Percentiles rank a stretch among this genome's conserved stretches.
These are phyloP conservation scores for Leccinum variicolor DNA, from an alignment of 768 basidiomycete genomes.

Conservation along the genomic window DNA sequence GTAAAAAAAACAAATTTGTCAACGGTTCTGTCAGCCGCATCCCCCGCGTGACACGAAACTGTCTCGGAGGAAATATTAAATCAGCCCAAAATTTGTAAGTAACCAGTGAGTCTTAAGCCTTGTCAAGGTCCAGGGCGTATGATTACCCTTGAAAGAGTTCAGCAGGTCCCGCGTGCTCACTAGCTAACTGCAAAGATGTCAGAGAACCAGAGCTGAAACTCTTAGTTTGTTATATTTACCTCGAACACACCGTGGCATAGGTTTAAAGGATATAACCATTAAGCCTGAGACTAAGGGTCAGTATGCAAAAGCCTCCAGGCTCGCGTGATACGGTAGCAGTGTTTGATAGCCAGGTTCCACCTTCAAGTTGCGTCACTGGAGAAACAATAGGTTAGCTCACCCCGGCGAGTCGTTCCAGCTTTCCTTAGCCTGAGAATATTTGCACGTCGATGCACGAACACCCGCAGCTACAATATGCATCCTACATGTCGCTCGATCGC, in stretches of 20 bases:
- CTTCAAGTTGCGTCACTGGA: too few species aligned
- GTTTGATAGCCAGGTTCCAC: too few species aligned
- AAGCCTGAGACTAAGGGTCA: too few species aligned
- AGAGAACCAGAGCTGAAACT: neutral
- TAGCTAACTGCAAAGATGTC: slow-evolving; percentile 3
- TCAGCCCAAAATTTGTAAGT: neutral
- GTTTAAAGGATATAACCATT: neutral
- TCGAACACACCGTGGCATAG: neutral
- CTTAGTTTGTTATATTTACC: neutral
- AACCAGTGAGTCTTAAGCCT: neutral
- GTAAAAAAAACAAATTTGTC: slow-evolving; percentile 6
- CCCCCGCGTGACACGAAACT: neutral
- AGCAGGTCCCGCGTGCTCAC: neutral
- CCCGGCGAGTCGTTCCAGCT: too few species aligned
- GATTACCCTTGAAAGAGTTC: neutral
- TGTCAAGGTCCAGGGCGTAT: neutral
- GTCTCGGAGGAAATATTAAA: neutral
- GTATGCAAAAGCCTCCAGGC: too few species aligned
- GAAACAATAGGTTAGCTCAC: too few species aligned
- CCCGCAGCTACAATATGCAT: too few species aligned
- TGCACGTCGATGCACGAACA: too few species aligned
- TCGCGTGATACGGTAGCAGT: too few species aligned
- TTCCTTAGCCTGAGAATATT: too few species aligned
- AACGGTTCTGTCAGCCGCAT: neutral
- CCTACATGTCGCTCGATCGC: too few species aligned